Evolutionary conservation across 2,329 filamentous ascomycete genomes (phyloP).

Genomic region (Periglandula ipomoeae): DNA sequence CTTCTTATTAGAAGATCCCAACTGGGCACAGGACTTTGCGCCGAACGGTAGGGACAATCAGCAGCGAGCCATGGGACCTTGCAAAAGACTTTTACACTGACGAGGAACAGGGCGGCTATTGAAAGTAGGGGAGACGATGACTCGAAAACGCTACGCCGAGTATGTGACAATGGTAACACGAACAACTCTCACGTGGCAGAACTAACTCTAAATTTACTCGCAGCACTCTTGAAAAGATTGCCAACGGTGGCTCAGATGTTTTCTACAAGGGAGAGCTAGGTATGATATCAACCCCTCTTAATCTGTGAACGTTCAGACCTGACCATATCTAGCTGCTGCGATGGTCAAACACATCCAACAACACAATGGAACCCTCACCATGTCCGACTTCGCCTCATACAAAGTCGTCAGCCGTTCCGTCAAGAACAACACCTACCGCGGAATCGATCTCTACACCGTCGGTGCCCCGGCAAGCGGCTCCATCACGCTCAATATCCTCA

Average conservation of each 20-base stretch:
- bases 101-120: conserved; percentile 47
- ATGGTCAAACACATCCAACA: conserved; percentile 61
- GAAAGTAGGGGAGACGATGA: conserved; percentile 66
- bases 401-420: conserved; percentile 55
- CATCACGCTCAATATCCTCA: conserved; percentile 67
- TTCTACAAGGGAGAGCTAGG: conserved; percentile 66
- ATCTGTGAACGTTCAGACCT: no score
- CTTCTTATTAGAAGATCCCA: conserved; percentile 65
- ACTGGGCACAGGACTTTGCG: conserved; percentile 83
- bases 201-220: not conserved
- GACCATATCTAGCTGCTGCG: conserved; percentile 48
- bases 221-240: conserved; percentile 66
- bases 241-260: conserved; percentile 58
- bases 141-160: conserved; percentile 66
- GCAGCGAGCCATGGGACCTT: not conserved
- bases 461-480: conserved; percentile 71
- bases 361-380: conserved; percentile 74
- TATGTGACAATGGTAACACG: conserved; percentile 18
- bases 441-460: conserved; percentile 59
- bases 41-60: conserved; percentile 50
- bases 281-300: no score
- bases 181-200: not conserved
- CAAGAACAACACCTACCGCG: conserved; percentile 56
- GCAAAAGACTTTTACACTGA: conserved; percentile 4
- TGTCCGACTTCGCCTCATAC: conserved; percentile 70